Conservation (phyloP, 2,329 filamentous ascomycete genomes). For the Paraphaeosphaeria minitans region DNA sequence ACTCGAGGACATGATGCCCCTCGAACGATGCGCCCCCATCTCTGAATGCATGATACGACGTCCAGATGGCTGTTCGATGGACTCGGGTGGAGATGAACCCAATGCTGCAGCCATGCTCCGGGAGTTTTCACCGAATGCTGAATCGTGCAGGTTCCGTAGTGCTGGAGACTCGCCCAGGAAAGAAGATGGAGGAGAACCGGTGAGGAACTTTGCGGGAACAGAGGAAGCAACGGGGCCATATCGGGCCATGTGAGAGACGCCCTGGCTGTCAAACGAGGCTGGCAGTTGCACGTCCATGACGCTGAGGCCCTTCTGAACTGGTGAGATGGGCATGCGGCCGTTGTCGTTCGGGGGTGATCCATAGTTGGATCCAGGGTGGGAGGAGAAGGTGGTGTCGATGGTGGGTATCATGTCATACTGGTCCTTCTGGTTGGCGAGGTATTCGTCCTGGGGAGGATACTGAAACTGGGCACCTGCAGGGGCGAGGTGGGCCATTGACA, state of each 20-base stretch:
- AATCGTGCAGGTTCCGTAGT: slow-evolving; percentile 66
- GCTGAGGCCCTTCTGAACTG: slow-evolving; percentile 75
- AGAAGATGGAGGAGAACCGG: slow-evolving; percentile 77
- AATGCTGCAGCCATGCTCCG: slow-evolving; percentile 53
- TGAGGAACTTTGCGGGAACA: slow-evolving; percentile 88
- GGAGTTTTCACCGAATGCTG: slow-evolving; percentile 73
- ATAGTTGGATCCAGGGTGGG: slow-evolving; percentile 67
- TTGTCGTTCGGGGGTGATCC: slow-evolving; percentile 80
- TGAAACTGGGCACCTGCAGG: slow-evolving; percentile 48
- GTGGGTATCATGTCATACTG: slow-evolving; percentile 58
- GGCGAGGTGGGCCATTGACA: slow-evolving; percentile 57
- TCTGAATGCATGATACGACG: slow-evolving; percentile 68
- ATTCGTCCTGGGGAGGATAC: slow-evolving; percentile 50
- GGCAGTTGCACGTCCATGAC: slow-evolving; percentile 91
- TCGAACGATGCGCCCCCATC: slow-evolving; percentile 60
- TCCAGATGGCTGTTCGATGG: slow-evolving; percentile 66
- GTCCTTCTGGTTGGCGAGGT: slow-evolving; percentile 39
- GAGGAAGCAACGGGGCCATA: slow-evolving; percentile 92
- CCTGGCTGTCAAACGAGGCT: slow-evolving; percentile 94
- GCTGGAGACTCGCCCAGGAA: slow-evolving; percentile 65
- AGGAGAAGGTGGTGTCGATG: slow-evolving; percentile 64
- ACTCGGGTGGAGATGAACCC: slow-evolving; percentile 63
- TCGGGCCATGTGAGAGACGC: slow-evolving; percentile 87
- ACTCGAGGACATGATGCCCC: slow-evolving; percentile 65
- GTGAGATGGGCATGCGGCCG: slow-evolving; percentile 75